Conservation (phyloP, 2,329 filamentous ascomycete genomes). For the Rhytidhysteron rufulum region DNA sequence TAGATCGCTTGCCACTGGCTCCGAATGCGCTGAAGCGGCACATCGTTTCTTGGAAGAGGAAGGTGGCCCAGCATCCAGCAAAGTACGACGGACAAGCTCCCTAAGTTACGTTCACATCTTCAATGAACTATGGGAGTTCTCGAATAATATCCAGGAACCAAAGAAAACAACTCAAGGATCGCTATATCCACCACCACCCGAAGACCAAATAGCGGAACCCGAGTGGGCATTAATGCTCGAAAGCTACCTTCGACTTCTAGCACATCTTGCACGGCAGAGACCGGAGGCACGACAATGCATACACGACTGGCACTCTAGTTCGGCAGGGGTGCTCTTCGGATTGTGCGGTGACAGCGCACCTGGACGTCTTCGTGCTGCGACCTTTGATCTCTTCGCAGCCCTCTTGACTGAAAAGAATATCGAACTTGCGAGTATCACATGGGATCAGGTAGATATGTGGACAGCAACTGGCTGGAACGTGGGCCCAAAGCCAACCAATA, state of each 20-base stretch:
- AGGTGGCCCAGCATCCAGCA: conserved; percentile 62
- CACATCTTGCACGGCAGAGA: conserved; percentile 75
- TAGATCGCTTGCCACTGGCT: conserved; percentile 77
- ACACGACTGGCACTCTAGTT: conserved; percentile 63
- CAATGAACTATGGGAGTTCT: conserved; percentile 81
- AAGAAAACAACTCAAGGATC: conserved; percentile 59
- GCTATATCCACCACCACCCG: conserved; percentile 40
- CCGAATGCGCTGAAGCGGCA: conserved; percentile 76
- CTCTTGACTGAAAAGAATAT: conserved; percentile 71
- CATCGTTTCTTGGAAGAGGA: conserved; percentile 91
- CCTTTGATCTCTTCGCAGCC: conserved; percentile 73
- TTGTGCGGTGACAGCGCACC: conserved; percentile 75
- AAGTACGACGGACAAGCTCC: conserved; percentile 76
- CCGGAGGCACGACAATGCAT: conserved; percentile 69
- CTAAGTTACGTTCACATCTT: conserved; percentile 94
- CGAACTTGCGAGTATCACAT: conserved; percentile 68
- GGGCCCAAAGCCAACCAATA: conserved; percentile 26
- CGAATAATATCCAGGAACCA: conserved; percentile 71
- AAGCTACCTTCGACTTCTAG: conserved; percentile 83
- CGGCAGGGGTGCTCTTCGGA: conserved; percentile 72
- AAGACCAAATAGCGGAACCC: conserved; percentile 70
- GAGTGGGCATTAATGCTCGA: conserved; percentile 97
- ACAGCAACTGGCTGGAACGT: conserved; percentile 44
- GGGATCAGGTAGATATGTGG: conserved; percentile 77
- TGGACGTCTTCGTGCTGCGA: conserved; percentile 73